Evolutionary conservation across 208 protist species (phyloP).

Genomic region (Leptomonas pyrrhocoris): DNA sequence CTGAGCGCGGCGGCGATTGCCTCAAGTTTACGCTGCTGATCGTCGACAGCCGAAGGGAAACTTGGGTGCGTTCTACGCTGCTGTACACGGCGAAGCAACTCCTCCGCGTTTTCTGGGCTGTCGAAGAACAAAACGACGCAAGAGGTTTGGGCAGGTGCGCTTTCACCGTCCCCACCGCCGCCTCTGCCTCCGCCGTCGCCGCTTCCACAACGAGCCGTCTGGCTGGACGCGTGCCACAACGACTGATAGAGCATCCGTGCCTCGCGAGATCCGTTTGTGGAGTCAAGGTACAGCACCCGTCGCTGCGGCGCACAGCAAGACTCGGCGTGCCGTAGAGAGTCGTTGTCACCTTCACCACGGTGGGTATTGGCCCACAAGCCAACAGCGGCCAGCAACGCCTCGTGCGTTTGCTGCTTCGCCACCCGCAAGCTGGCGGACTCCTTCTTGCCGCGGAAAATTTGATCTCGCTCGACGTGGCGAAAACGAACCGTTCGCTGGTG

Average conservation of each 20-base stretch:
- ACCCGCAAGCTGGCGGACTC: constrained; percentile 9
- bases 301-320: not conserved
- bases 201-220: not conserved
- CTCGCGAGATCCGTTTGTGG: constrained; percentile 44
- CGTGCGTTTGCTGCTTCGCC: constrained; percentile 30
- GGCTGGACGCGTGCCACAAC: constrained; percentile 4
- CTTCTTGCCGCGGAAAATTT: constrained; percentile 16
- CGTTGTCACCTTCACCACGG: no score
- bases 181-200: not conserved
- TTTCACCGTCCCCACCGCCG: no score
- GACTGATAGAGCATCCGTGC: constrained; percentile 31
- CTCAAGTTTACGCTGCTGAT: constrained; percentile 34
- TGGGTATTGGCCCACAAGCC: not conserved
- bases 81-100: constrained; percentile 31
- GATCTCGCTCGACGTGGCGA: constrained; percentile 39
- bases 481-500: not conserved
- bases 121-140: constrained; percentile 18
- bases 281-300: constrained; percentile 48
- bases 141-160: not conserved
- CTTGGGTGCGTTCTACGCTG: constrained; percentile 26
- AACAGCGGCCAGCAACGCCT: constrained; percentile 20
- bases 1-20: constrained; percentile 17
- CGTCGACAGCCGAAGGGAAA: constrained; percentile 29
- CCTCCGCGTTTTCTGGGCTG: not conserved
- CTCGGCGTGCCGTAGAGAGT: no score